A percentile compares a stretch with the other conserved stretches of the same genome.
These are phyloP conservation scores for Microbotryum saponariae DNA, from an alignment of 1,284 basidiomycete species.

Conservation along the genomic window DNA sequence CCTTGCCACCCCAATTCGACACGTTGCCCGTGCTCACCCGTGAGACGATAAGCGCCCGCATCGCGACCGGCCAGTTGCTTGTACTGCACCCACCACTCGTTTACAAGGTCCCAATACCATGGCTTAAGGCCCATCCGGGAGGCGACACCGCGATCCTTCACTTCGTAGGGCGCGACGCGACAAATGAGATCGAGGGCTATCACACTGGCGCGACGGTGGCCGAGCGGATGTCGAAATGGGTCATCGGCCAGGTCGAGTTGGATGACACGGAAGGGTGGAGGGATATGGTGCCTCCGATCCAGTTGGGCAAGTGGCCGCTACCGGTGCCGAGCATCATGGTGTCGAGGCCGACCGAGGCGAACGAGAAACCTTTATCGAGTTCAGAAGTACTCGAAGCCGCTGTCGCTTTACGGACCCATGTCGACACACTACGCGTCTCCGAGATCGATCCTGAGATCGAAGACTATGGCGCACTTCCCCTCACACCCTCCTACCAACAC, in stretches of 20 bases:
- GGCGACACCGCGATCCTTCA: conserved; percentile 84
- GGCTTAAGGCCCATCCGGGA: conserved; percentile 83
- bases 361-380: neutral
- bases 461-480: conserved; percentile 41
- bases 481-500: conserved; percentile 56
- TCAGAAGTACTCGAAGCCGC: too few species aligned
- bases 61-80: conserved; percentile 68
- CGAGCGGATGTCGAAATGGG: conserved; percentile 59
- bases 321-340: conserved; percentile 22
- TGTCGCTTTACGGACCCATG: too few species aligned
- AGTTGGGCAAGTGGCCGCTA: conserved; percentile 54
- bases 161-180: conserved; percentile 90
- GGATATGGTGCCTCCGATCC: conserved; percentile 80
- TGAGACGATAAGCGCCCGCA: conserved; percentile 56
- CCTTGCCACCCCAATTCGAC: conserved; percentile 14
- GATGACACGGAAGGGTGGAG: conserved; percentile 52
- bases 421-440: too few species aligned
- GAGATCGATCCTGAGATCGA: neutral
- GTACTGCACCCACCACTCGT: conserved; percentile 71
- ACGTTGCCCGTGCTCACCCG: conserved; percentile 47
- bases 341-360: conserved; percentile 10
- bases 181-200: conserved; percentile 90
- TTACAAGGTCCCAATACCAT: conserved; percentile 69
- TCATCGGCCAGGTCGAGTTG: conserved; percentile 63
- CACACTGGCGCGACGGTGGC: conserved; percentile 63